phyloP scores from a whole-genome alignment of 331 rosid species.

The Rosa hybrid region DNA sequence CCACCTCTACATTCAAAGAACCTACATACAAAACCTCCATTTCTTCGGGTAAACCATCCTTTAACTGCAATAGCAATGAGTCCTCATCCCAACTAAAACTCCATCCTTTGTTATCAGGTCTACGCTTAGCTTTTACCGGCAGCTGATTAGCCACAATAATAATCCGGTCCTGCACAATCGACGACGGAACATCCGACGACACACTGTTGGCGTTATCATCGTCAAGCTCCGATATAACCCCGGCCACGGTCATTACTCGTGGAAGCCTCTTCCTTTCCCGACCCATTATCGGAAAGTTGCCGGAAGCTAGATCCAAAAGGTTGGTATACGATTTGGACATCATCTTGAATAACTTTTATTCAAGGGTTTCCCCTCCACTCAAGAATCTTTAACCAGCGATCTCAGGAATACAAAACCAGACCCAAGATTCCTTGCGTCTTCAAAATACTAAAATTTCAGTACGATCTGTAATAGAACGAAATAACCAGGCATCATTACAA shows the following conservation, averaged over 20 bases:
- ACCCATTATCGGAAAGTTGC: slow-evolving; percentile 51
- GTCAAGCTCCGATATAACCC: slow-evolving; percentile 57
- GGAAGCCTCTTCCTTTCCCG: slow-evolving; percentile 51
- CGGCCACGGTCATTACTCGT: slow-evolving; percentile 54
- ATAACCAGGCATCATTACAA: slow-evolving; percentile 18
- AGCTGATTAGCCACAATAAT: slow-evolving; percentile 58
- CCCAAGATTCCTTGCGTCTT: slow-evolving; percentile 28
- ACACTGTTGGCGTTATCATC: slow-evolving; percentile 58
- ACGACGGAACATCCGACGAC: slow-evolving; percentile 52
- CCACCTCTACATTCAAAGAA: slow-evolving; percentile 48
- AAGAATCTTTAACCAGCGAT: slow-evolving; percentile 20
- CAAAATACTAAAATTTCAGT: slow-evolving; percentile 22
- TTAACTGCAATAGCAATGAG: slow-evolving; percentile 49
- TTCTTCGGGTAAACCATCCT: slow-evolving; percentile 55
- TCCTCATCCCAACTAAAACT: slow-evolving; percentile 62
- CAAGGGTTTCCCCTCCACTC: slow-evolving; percentile 20
- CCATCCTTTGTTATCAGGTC: slow-evolving; percentile 56
- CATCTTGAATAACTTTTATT: slow-evolving; percentile 33
- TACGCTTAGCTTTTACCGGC: slow-evolving; percentile 55
- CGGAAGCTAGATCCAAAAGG: slow-evolving; percentile 58
- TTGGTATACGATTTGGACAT: slow-evolving; percentile 62
- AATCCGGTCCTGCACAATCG: slow-evolving; percentile 45
- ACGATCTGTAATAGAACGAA: slow-evolving; percentile 37
- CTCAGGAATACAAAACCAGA: slow-evolving; percentile 27
- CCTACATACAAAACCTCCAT: slow-evolving; percentile 61